These are phyloP conservation scores for Epichloe gansuensis DNA, from an alignment of 2,329 filamentous ascomycete genomes.

Conservation along the genomic window DNA sequence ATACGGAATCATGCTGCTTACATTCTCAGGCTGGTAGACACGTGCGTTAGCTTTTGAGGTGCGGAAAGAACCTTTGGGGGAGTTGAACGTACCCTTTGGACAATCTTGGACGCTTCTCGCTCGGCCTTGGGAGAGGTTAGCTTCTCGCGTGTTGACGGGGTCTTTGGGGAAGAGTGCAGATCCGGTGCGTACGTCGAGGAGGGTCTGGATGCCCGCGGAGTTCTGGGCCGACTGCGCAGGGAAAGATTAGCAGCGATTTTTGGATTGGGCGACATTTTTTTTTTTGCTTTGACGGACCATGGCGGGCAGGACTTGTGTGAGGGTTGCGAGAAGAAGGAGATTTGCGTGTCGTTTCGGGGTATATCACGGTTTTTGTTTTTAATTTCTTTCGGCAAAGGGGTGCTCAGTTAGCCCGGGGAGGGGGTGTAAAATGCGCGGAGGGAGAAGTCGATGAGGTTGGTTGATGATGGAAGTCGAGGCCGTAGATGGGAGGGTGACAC, in stretches of 20 bases:
- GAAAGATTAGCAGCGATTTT: not conserved
- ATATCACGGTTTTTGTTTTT: no score
- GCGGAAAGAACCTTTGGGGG: not conserved
- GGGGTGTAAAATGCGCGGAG: no score
- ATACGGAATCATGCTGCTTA: conserved; percentile 31
- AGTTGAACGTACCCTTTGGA: conserved; percentile 63
- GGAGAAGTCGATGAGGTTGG: no score
- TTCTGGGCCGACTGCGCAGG: conserved; percentile 79
- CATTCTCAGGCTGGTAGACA: conserved; percentile 65
- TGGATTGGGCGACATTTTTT: not conserved
- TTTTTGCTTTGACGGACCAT: conserved; percentile 5
- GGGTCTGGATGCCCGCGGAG: conserved; percentile 94
- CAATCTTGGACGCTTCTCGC: conserved; percentile 97
- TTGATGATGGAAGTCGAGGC: no score
- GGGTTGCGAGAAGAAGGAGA: not conserved
- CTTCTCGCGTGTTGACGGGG: not conserved
- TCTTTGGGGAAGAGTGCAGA: not conserved
- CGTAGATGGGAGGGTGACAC: no score
- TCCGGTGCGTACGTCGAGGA: conserved; percentile 71
- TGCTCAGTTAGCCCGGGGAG: no score
- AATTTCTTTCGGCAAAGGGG: no score
- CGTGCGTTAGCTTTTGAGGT: not conserved
- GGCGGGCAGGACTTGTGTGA: not conserved
- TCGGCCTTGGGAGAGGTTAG: conserved; percentile 56
- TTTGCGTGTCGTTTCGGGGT: not conserved